Conservation (phyloP, 257 asterid genomes). For the Lycium barbarum region DNA sequence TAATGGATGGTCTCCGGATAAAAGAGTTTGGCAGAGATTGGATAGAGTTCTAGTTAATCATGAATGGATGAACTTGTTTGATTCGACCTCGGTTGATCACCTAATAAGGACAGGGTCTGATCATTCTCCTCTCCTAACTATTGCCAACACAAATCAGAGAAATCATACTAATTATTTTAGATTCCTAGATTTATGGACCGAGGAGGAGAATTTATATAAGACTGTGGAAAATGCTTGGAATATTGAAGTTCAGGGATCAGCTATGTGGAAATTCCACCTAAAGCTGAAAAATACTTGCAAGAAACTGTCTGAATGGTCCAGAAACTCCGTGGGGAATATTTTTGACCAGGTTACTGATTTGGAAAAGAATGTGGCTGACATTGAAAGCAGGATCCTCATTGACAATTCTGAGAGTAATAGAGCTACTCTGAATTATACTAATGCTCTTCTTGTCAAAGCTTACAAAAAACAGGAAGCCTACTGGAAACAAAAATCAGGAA, state of each 20-base stretch:
- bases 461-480: no score
- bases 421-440: no score
- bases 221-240: neutral
- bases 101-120: no score
- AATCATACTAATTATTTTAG: neutral
- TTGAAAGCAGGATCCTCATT: no score
- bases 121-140: no score
- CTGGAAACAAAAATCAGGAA: no score
- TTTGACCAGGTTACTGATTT: neutral
- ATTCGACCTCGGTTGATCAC: neutral
- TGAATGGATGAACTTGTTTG: neutral
- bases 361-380: neutral
- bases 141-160: no score
- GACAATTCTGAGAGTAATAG: no score
- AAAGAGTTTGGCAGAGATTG: neutral
- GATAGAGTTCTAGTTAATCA: no score
- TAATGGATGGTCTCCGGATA: neutral
- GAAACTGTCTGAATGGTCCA: neutral
- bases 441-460: no score
- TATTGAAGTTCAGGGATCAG: neutral
- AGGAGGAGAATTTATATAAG: no score
- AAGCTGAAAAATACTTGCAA: neutral
- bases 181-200: neutral
- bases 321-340: neutral
- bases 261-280: neutral